Conservation (phyloP, 495 filamentous ascomycete genomes). For the Trichoderma gamsii region DNA sequence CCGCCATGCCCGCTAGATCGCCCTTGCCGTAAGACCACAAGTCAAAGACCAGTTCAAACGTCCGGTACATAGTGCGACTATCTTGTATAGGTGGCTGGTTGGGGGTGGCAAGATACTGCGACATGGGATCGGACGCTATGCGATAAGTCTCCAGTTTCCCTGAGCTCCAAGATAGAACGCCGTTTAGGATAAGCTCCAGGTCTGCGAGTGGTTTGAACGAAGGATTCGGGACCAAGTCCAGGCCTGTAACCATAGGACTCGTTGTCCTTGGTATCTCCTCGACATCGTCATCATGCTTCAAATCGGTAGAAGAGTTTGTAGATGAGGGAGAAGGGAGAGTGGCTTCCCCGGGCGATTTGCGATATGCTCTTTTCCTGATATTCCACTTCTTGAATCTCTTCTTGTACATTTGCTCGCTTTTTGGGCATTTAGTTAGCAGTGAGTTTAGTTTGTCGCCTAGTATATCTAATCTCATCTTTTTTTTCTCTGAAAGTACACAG, state of each 20-base stretch:
- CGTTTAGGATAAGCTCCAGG: conserved; percentile 12
- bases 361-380: conserved; percentile 14
- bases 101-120: conserved; percentile 9
- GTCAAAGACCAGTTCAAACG: conserved; percentile 16
- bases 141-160: conserved; percentile 13
- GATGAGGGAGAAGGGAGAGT: background rate
- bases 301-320: background rate
- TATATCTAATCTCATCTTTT: background rate
- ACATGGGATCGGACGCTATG: conserved; percentile 15
- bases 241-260: background rate
- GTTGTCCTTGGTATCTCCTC: background rate
- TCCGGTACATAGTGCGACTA: conserved; percentile 16
- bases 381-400: conserved; percentile 17
- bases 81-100: conserved; percentile 16
- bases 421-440: conserved; percentile 3
- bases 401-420: conserved; percentile 17
- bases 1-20: conserved; percentile 13
- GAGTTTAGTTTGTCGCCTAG: background rate
- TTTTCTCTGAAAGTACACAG: background rate
- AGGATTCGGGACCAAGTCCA: conserved; percentile 3
- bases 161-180: conserved; percentile 10
- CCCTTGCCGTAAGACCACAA: conserved; percentile 11
- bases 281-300: background rate
- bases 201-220: conserved; percentile 1
- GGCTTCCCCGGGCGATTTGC: background rate